A percentile compares a stretch with the other conserved stretches of the same genome.
Conservation (phyloP, 108 stramenopile genomes). For the Conticribra weissflogii region DNA sequence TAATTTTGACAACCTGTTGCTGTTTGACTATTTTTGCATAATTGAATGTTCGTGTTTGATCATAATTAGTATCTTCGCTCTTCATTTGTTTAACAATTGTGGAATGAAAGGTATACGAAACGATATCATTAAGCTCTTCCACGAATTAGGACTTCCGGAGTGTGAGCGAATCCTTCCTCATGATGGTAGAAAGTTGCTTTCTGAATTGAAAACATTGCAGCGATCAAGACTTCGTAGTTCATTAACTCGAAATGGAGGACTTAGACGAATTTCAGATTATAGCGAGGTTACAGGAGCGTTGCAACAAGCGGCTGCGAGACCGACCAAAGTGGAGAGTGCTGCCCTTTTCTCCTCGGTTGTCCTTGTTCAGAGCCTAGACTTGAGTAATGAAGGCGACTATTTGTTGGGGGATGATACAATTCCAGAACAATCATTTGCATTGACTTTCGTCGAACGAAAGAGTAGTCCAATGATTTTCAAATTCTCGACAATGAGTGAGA, state of each 20-base stretch:
- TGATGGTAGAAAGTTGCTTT: too few relatives aligned
- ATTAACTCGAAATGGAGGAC: background rate
- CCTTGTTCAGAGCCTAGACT: conserved; percentile 21
- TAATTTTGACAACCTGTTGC: too few relatives aligned
- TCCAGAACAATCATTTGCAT: conserved; percentile 11
- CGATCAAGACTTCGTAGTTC: too few relatives aligned
- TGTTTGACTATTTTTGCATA: too few relatives aligned
- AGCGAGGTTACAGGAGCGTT: background rate
- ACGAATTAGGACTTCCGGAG: too few relatives aligned
- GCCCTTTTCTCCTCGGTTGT: conserved; percentile 19
- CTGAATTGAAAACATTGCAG: too few relatives aligned
- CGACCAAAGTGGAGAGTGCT: conserved; percentile 16
- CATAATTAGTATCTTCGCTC: too few relatives aligned
- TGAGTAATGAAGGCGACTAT: conserved; percentile 11
- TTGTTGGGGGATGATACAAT: background rate
- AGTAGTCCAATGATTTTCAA: conserved; percentile 13
- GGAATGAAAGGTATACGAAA: too few relatives aligned
- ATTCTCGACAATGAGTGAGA: background rate
- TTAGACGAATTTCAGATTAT: conserved; percentile 10
- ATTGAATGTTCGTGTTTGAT: too few relatives aligned
- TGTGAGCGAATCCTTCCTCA: too few relatives aligned
- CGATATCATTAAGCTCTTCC: too few relatives aligned
- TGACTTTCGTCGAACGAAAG: conserved; percentile 11
- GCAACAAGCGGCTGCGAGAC: background rate
- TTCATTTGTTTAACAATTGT: too few relatives aligned